phyloP scores from a whole-genome alignment of 768 basidiomycete genomes.

The Tremella yokohamensis region DNA sequence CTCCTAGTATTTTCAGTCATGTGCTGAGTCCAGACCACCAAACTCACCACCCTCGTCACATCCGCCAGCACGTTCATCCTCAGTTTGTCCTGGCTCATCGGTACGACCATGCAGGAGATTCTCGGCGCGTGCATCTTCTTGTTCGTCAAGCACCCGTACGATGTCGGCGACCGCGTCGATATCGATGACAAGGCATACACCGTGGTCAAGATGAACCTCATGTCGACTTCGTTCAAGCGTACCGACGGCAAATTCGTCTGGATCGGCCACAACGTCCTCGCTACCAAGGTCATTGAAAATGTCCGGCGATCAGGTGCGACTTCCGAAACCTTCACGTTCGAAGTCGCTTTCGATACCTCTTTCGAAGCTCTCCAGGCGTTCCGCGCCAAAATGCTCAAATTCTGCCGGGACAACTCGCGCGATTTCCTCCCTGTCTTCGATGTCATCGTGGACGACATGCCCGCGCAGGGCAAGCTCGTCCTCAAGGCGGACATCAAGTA shows the following conservation, averaged over 20 bases:
- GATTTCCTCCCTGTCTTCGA: slow-evolving; percentile 77
- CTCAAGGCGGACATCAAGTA: slow-evolving; percentile 80
- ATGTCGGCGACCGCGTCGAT: slow-evolving; percentile 57
- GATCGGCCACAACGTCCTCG: slow-evolving; percentile 50
- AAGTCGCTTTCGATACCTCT: slow-evolving; percentile 70
- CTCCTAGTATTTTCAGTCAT: too few relatives aligned
- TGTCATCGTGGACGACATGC: slow-evolving; percentile 61
- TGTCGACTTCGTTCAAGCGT: slow-evolving; percentile 57
- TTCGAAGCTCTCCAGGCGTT: slow-evolving; percentile 78
- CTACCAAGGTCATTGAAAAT: slow-evolving; percentile 52
- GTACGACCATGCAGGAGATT: slow-evolving; percentile 70
- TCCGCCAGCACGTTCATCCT: slow-evolving; percentile 67
- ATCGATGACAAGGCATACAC: slow-evolving; percentile 62
- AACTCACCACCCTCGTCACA: slow-evolving; percentile 69
- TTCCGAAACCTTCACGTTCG: slow-evolving; percentile 76
- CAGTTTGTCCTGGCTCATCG: slow-evolving; percentile 78
- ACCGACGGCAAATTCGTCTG: slow-evolving; percentile 51
- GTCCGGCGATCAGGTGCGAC: slow-evolving; percentile 58
- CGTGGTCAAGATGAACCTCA: slow-evolving; percentile 80
- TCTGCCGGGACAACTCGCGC: slow-evolving; percentile 66
- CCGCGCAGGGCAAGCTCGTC: slow-evolving; percentile 72
- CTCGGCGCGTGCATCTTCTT: slow-evolving; percentile 84
- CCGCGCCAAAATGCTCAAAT: slow-evolving; percentile 73
- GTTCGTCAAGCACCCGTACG: slow-evolving; percentile 63
- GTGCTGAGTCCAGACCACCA: slow-evolving; percentile 59